phyloP scores from a whole-genome alignment of 2,329 filamentous ascomycete genomes.

The Nothophaeocryptopus gaeumannii region DNA sequence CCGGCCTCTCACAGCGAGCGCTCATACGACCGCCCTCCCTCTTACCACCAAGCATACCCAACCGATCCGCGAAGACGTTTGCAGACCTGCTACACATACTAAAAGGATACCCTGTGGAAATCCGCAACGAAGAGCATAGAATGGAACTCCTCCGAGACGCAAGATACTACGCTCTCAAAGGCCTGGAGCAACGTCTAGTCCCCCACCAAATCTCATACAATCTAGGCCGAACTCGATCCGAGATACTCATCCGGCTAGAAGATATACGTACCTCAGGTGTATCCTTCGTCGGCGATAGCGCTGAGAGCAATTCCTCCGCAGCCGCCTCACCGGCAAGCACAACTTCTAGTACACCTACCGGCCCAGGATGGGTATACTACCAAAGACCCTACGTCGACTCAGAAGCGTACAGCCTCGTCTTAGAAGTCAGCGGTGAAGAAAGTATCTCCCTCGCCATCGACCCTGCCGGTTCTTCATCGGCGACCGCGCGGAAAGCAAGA shows the following conservation, averaged over 20 bases:
- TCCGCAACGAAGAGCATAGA: conserved; percentile 73
- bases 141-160: conserved; percentile 77
- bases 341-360: conserved; percentile 4
- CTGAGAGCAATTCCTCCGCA: conserved; percentile 14
- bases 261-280: conserved; percentile 88
- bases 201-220: conserved; percentile 75
- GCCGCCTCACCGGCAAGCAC: conserved; percentile 19
- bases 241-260: conserved; percentile 77
- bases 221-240: conserved; percentile 61
- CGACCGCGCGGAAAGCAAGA: conserved; percentile 35
- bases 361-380: conserved; percentile 67
- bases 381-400: conserved; percentile 83
- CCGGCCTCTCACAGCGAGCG: conserved; percentile 73
- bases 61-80: conserved; percentile 79
- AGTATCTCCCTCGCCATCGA: conserved; percentile 35
- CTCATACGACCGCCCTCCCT: conserved; percentile 86
- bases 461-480: conserved; percentile 6
- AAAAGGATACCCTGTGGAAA: conserved; percentile 76
- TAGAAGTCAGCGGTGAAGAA: conserved; percentile 72
- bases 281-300: conserved; percentile 56
- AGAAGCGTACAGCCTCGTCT: conserved; percentile 66
- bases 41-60: conserved; percentile 74
- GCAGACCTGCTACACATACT: conserved; percentile 77
- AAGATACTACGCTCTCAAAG: conserved; percentile 89
- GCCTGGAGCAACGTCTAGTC: conserved; percentile 82